A percentile compares a stretch with the other conserved stretches of the same genome.
These are phyloP conservation scores for Iris pallida DNA, from an alignment of 116 monocot genomes.

Conservation along the genomic window DNA sequence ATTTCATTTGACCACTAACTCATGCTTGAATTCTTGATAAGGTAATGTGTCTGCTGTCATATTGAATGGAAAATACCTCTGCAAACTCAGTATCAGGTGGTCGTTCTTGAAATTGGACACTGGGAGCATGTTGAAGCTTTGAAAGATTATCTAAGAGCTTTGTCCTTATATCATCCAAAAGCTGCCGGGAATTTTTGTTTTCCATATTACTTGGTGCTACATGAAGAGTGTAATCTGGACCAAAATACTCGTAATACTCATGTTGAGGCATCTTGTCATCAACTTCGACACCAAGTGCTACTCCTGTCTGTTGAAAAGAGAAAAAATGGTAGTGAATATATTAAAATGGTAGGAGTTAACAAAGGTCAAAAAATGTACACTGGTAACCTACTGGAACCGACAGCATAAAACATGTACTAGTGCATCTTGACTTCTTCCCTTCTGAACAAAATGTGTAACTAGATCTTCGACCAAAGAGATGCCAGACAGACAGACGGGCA, in stretches of 20 bases:
- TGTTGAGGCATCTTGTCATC: conserved; percentile 64
- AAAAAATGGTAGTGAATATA: background rate
- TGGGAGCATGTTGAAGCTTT: conserved; percentile 72
- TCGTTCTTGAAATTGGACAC: conserved; percentile 74
- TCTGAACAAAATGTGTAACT: no score
- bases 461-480: no score
- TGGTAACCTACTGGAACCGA: conserved; percentile 21
- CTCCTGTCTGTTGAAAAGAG: conserved; percentile 43
- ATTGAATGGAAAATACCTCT: conserved; percentile 29
- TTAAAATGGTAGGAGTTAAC: background rate
- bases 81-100: conserved; percentile 55
- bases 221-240: conserved; percentile 42
- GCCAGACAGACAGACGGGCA: no score
- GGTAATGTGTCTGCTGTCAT: no score
- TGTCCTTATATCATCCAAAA: conserved; percentile 35
- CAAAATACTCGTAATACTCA: conserved; percentile 76
- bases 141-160: conserved; percentile 68
- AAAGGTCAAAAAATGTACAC: conserved; percentile 26
- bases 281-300: conserved; percentile 63
- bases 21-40: no score
- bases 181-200: conserved; percentile 28
- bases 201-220: conserved; percentile 44
- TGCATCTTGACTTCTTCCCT: conserved; percentile 11
- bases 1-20: no score
- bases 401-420: conserved; percentile 20